Base-by-base conservation (phyloP, 805 yeast species). In the Priceomyces haplophilus region DNA sequence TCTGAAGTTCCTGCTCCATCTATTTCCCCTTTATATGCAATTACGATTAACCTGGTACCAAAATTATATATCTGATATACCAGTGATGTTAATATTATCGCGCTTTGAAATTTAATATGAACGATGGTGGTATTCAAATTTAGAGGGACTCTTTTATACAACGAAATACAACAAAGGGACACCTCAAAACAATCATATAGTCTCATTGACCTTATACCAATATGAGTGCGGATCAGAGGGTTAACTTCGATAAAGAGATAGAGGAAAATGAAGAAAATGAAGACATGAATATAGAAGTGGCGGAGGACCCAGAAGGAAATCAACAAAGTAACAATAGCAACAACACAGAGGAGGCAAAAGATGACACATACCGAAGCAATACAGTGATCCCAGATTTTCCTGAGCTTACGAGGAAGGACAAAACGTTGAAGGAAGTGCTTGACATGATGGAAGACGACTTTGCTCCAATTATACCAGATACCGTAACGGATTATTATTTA, bases 381-480 rank as follows among this genome's bases (percentile, higher is more conserved):
- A 21, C 24, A 7, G 24, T 21, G n/a, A 55, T 74, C 15, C 77
- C 79, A 29, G 83, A 75, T 32, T 60, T 83, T 5, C 88, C 89
- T 0, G 88, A 82, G 42, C 69, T 84, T 38, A 77, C 88, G 1
- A 73, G 88, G 51, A 84, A 85, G 52, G 96, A 88, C 56, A 86
- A 85, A 55, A 82, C 93, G 0, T 67, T 93, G 41, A 80, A 83
- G 52, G 98, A 93, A 53, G 82, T 93, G 27, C 70, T 93, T 21
- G 85, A 83, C 25, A 72, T 89, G 73, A 84, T 93, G 91, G 96
- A 88, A 50, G 72, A 66, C 2, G 97, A 89, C 45, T 88, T 83
- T 59, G 88, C 96, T 3, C 99, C 99, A 2, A 83, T 91, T 25
- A 93, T 93, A 32, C 99, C 99, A 0, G 98, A 93, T 59, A 90